A percentile compares a stretch with the other conserved stretches of the same genome.
phyloP scores from a whole-genome alignment of 1,139 yeast species.

The Hansenula sp. region DNA sequence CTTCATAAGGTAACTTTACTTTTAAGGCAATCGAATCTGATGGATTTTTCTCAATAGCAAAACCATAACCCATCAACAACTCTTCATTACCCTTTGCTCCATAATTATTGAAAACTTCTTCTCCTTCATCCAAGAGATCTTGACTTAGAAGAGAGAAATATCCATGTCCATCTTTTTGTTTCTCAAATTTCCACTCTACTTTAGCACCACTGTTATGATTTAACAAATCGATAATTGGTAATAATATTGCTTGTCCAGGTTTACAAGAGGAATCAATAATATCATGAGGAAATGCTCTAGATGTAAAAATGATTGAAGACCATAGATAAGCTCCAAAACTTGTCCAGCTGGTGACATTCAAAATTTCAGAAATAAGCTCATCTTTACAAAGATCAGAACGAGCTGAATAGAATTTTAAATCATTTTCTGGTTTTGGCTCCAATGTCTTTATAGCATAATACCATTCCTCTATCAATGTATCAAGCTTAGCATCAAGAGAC shows the following conservation, averaged over 20 bases:
- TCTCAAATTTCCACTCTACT: slow-evolving; percentile 50
- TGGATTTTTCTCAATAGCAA: slow-evolving; percentile 44
- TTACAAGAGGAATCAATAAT: slow-evolving; percentile 27
- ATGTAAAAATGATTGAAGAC: slow-evolving; percentile 60
- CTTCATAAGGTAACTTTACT: slow-evolving; percentile 40
- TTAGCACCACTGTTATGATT: slow-evolving; percentile 58
- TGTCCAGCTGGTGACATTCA: slow-evolving; percentile 36
- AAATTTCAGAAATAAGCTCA: slow-evolving; percentile 4
- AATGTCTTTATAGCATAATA: slow-evolving; percentile 7
- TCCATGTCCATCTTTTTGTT: slow-evolving; percentile 4
- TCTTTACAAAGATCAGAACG: slow-evolving; percentile 2
- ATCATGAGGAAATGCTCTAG: slow-evolving; percentile 67
- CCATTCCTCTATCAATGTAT: slow-evolving; percentile 28
- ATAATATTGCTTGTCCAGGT: slow-evolving; percentile 51
- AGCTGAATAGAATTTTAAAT: slow-evolving; percentile 6
- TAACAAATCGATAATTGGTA: slow-evolving; percentile 67
- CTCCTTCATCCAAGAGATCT: slow-evolving; percentile 27
- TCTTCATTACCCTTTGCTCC: slow-evolving; percentile 87
- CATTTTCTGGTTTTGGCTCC: slow-evolving; percentile 1
- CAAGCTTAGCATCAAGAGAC: slow-evolving; percentile 30
- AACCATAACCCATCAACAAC: slow-evolving; percentile 54
- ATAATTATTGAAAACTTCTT: slow-evolving; percentile 71
- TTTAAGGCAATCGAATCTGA: slow-evolving; percentile 62
- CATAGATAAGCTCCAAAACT: slow-evolving; percentile 57
- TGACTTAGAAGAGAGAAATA: slow-evolving; percentile 15